Base-by-base conservation (phyloP, 306 rosid species). In the Dryas octopetala region DNA sequence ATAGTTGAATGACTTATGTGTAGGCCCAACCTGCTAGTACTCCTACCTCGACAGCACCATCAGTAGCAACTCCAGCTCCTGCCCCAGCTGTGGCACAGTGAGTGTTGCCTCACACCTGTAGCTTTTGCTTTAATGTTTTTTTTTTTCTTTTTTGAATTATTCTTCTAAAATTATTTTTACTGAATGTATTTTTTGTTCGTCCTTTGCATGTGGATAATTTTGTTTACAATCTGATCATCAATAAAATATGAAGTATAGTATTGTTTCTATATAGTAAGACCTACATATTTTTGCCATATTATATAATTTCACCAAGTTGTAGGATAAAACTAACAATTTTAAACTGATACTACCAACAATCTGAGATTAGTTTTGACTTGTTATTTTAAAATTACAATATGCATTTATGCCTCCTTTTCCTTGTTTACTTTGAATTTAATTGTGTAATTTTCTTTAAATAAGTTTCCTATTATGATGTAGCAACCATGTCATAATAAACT, bases 61-160 rank as follows among this genome's bases (percentile, higher is more conserved):
- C 84, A 67, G 23, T 65, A 23, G 50, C 87, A 44, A 17, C 91
- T 71, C 85, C 81, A 62, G 80, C 84, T 80, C 90, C 82, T 41
- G 43, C 66, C 26, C 86, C 80, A n/a, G 70, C 78, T 61, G 78
- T 70, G 7, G 82, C 68, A 62, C 84, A 38, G 96, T 90, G 82
- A 81, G 96, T 90, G 17, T 64, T 54, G 46, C 59, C 3, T 58
- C 2, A 26, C 26, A 5, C 44, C 19, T 66, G 15, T 16, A 48
- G 12, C 48, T 12, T 17, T 53, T 49, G 15, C 52, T 61, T 26
- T 44, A 15, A 40, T 54, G 23, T 23, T 23, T 44, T 9, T 46
- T 46, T 15, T 54, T n/a, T 60, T 6, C 38, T 60, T 23, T 60
- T 47, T 50, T 15, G n/a, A 8, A 38, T 40, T 32, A 13, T 45